Conservation (phyloP, 1,284 basidiomycete species). For the Trichosporon ovoides region DNA sequence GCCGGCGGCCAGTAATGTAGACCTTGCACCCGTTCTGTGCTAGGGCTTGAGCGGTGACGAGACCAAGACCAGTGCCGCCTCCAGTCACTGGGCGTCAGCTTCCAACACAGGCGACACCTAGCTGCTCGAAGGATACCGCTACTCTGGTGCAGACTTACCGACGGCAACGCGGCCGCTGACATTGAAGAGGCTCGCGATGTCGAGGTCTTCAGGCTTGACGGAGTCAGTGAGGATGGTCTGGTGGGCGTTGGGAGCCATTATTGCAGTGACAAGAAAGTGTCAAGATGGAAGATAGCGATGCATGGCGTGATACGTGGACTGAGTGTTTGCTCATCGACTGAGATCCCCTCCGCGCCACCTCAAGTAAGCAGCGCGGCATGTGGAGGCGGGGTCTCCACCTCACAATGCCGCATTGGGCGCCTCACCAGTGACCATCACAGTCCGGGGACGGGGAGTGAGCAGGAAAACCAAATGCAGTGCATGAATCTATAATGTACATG, state of each 20-base stretch:
- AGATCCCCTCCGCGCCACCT: no score
- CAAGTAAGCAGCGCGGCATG: no score
- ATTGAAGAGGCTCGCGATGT: slow-evolving; percentile 36
- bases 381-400: no score
- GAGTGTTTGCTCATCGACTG: no score
- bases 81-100: slow-evolving; percentile 33
- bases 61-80: slow-evolving; percentile 44
- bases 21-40: slow-evolving; percentile 43
- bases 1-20: slow-evolving; percentile 44
- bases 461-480: slow-evolving; percentile 3
- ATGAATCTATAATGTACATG: background rate
- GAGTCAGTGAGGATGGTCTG: background rate
- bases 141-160: slow-evolving; percentile 25
- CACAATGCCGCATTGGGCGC: no score
- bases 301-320: no score
- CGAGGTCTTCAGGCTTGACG: slow-evolving; percentile 23
- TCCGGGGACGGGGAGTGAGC: no score
- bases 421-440: no score
- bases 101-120: no score
- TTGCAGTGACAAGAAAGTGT: background rate
- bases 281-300: no score
- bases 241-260: slow-evolving; percentile 1
- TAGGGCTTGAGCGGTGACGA: slow-evolving; percentile 39
- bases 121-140: no score
- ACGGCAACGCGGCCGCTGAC: slow-evolving; percentile 42